A percentile compares a stretch with the other conserved stretches of the same genome.
These are phyloP conservation scores for Ogataea neopini DNA, from an alignment of 805 yeast genomes.

Conservation along the genomic window DNA sequence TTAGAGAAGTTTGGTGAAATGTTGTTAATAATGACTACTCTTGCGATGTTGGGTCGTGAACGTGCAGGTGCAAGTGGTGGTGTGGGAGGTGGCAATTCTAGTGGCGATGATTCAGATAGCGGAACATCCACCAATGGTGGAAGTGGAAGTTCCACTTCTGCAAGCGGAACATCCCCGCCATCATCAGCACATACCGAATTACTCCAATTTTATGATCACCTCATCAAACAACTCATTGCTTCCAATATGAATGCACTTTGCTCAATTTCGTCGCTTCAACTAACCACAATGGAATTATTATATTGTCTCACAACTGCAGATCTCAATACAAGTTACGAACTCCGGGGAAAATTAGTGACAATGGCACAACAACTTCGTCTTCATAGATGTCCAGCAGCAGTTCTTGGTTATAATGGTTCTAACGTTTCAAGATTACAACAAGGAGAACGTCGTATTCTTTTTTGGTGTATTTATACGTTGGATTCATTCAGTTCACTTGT, in stretches of 20 bases:
- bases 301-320: slow-evolving; percentile 76
- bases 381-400: slow-evolving; percentile 86
- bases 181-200: slow-evolving; percentile 30
- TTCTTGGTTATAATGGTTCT: slow-evolving; percentile 64
- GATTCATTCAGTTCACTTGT: slow-evolving; percentile 75
- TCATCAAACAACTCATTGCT: slow-evolving; percentile 62
- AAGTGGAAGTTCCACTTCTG: not conserved
- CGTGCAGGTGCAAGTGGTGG: slow-evolving; percentile 18
- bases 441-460: slow-evolving; percentile 77
- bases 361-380: slow-evolving; percentile 85
- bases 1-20: slow-evolving; percentile 60
- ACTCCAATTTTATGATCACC: slow-evolving; percentile 54
- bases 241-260: slow-evolving; percentile 62
- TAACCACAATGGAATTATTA: slow-evolving; percentile 64
- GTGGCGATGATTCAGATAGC: slow-evolving; percentile 8
- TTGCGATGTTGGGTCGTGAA: slow-evolving; percentile 48
- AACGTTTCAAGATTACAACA: slow-evolving; percentile 68
- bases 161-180: slow-evolving; percentile 3
- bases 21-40: slow-evolving; percentile 48
- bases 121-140: not conserved
- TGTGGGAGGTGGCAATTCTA: slow-evolving; percentile 19
- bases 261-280: slow-evolving; percentile 68
- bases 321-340: slow-evolving; percentile 68
- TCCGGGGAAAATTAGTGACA: slow-evolving; percentile 72
- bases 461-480: slow-evolving; percentile 80